A percentile compares a stretch with the other conserved stretches of the same genome.
Evolutionary conservation across 2,329 filamentous ascomycete genomes (phyloP).

Genomic region (Fonsecaea erecta): DNA sequence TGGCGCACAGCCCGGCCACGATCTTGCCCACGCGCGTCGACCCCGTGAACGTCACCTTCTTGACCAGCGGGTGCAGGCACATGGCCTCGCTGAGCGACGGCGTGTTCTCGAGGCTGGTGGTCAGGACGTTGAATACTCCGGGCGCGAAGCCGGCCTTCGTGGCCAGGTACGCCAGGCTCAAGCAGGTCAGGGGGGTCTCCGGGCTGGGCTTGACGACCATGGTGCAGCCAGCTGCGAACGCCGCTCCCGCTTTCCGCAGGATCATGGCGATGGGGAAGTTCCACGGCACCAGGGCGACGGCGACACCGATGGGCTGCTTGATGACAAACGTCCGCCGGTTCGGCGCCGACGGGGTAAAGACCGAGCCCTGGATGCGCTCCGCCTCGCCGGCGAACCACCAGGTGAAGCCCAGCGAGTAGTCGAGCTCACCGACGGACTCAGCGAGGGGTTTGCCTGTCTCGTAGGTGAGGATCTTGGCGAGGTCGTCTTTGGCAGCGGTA

Average conservation of each 20-base stretch:
- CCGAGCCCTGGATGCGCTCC: slow-evolving; percentile 63
- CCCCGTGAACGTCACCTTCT: slow-evolving; percentile 66
- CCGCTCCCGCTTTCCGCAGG: slow-evolving; percentile 68
- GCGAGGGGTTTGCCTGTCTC: slow-evolving; percentile 64
- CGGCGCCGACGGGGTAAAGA: slow-evolving; percentile 63
- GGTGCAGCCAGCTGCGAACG: slow-evolving; percentile 72
- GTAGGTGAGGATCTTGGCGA: slow-evolving; percentile 66
- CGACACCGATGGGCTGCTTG: slow-evolving; percentile 74
- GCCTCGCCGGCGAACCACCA: slow-evolving; percentile 67
- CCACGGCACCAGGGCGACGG: slow-evolving; percentile 72
- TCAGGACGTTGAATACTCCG: slow-evolving; percentile 66
- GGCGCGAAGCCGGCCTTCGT: slow-evolving; percentile 61
- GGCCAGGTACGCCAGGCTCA: slow-evolving; percentile 60
- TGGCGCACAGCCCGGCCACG: slow-evolving; percentile 63
- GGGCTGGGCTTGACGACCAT: slow-evolving; percentile 76
- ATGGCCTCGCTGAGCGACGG: slow-evolving; percentile 54
- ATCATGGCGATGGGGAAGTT: slow-evolving; percentile 73
- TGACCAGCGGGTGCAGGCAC: slow-evolving; percentile 61
- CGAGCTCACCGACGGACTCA: slow-evolving; percentile 61
- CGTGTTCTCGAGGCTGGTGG: slow-evolving; percentile 53
- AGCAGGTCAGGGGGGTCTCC: slow-evolving; percentile 65
- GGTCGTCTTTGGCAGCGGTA: slow-evolving; percentile 64
- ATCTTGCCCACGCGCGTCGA: slow-evolving; percentile 66
- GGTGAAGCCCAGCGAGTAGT: slow-evolving; percentile 60
- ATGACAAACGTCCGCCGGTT: slow-evolving; percentile 70